Evolutionary conservation across 2,329 filamentous ascomycete genomes (phyloP).

Genomic region (Sclerotinia borealis): DNA sequence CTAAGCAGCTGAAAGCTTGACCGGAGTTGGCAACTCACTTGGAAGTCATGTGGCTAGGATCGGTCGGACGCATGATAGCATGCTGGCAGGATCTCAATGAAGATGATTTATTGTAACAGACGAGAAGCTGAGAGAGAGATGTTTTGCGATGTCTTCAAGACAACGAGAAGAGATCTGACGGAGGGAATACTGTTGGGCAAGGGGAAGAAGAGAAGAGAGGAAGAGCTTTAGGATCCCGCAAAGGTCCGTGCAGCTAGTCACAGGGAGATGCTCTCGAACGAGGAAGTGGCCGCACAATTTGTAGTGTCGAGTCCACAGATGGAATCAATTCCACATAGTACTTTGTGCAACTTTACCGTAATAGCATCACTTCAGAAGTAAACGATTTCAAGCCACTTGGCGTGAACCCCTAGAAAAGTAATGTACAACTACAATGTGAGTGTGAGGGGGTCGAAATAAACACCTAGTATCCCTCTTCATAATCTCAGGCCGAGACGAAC

Average conservation of each 20-base stretch:
- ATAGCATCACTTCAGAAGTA: neutral
- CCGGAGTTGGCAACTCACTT: neutral
- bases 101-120: neutral
- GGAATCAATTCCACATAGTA: neutral
- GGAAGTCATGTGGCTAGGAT: neutral
- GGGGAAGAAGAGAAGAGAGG: neutral
- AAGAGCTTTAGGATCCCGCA: neutral
- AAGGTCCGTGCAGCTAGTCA: constrained; percentile 2
- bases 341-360: neutral
- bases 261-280: neutral
- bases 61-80: neutral
- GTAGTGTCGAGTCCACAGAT: neutral
- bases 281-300: neutral
- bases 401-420: neutral
- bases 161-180: neutral
- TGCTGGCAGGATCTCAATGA: neutral
- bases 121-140: neutral
- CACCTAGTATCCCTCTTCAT: neutral
- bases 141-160: neutral
- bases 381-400: neutral
- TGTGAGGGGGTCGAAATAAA: neutral
- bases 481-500: neutral
- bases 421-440: neutral
- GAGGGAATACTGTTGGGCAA: neutral
- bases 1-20: neutral